phyloP scores from a whole-genome alignment of 179 eudicot species.

The Beta lomatogona region DNA sequence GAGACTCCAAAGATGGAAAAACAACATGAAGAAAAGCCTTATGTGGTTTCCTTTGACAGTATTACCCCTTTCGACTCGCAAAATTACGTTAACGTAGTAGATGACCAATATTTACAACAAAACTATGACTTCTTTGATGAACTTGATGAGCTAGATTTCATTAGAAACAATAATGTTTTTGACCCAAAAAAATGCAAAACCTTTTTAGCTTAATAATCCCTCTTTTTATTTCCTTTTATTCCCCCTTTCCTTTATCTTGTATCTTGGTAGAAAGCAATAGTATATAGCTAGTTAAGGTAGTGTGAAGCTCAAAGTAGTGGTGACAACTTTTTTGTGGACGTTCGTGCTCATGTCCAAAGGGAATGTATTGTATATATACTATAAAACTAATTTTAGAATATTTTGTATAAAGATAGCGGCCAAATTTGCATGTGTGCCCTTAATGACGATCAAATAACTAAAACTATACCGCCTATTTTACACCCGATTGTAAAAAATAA shows the following conservation, averaged over 20 bases:
- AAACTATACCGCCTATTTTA: too few relatives aligned
- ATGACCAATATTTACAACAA: slow-evolving; percentile 30
- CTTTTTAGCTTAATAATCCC: not conserved
- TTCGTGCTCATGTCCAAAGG: not conserved
- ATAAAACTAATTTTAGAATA: not conserved
- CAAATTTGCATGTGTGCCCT: too few relatives aligned
- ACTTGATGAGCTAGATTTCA: slow-evolving; percentile 53
- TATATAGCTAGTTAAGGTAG: not conserved
- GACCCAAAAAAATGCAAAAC: too few relatives aligned
- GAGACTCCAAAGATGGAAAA: not conserved
- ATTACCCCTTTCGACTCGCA: slow-evolving; percentile 22
- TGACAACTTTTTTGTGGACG: not conserved
- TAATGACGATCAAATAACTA: too few relatives aligned
- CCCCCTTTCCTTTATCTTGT: not conserved
- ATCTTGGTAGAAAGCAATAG: not conserved
- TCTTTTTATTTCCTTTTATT: not conserved
- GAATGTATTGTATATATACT: not conserved
- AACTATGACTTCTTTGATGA: slow-evolving; percentile 65
- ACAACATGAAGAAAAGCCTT: slow-evolving; percentile 37
- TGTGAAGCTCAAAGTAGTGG: not conserved
- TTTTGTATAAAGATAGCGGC: not conserved
- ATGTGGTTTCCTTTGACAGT: slow-evolving; percentile 37
- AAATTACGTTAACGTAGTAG: slow-evolving; percentile 15
- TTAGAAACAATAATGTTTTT: slow-evolving; percentile 30
- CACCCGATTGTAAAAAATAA: too few relatives aligned